Evolutionary conservation across 1,139 yeast species (phyloP).

Genomic region (Torulaspora pretoriensis): DNA sequence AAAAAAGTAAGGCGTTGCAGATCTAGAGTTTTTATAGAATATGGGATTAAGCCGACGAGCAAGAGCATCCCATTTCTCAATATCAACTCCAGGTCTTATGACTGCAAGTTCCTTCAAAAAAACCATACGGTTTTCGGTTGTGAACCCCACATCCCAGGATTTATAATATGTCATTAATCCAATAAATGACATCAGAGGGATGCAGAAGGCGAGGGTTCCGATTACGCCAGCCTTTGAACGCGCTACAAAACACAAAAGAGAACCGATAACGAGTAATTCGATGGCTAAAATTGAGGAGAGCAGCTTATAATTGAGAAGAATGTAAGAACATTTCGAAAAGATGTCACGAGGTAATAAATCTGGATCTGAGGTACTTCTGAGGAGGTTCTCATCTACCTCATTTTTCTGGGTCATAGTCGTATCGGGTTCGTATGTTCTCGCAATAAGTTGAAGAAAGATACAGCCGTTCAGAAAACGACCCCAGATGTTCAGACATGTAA

Average conservation of each 20-base stretch:
- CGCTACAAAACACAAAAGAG: background rate
- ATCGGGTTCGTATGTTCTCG: no score
- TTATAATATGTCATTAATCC: background rate
- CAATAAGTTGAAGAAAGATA: no score
- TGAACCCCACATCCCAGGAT: background rate
- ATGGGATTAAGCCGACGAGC: slow-evolving; percentile 8
- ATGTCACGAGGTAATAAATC: slow-evolving; percentile 9
- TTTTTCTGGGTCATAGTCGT: background rate
- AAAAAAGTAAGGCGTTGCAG: slow-evolving; percentile 11
- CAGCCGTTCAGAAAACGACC: no score
- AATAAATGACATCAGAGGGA: background rate
- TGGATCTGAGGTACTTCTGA: background rate
- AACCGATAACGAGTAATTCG: background rate
- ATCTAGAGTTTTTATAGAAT: slow-evolving; percentile 6
- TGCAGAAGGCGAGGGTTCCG: background rate
- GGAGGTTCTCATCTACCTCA: background rate
- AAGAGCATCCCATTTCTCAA: slow-evolving; percentile 7
- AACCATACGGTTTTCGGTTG: background rate
- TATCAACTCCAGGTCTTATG: slow-evolving; percentile 7
- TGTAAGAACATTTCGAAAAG: slow-evolving; percentile 5
- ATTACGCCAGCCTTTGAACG: background rate
- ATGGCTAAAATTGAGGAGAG: background rate
- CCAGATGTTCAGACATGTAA: no score
- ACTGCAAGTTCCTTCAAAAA: slow-evolving; percentile 6
- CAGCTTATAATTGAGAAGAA: background rate